Base-by-base conservation (phyloP, 139 green algal genomes). In the Parachlorella kessleri region DNA sequence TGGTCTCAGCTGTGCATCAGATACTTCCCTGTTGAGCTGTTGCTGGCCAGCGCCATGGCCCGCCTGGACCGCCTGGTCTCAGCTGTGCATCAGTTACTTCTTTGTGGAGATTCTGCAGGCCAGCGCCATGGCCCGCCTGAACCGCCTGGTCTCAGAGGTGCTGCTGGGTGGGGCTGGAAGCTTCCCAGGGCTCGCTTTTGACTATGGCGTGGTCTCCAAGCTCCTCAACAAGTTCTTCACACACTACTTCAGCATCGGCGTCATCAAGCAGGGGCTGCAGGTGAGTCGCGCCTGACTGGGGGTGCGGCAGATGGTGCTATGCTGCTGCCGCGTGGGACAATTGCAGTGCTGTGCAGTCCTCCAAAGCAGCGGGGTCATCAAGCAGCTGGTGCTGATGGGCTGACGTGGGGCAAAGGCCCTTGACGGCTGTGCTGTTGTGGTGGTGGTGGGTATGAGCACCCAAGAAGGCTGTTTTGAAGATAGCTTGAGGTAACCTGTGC, bases 131-230 rank as follows among this genome's bases (percentile, higher is more conserved):
- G 23, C 48, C 18, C 75, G 83, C 4, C 55, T 90, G 65, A 75
- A 90, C 65, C 55, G 48, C 10, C 41, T 90, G 41, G 65, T 89
- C 40, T 28, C 48, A 23, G 75, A 81, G 0, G 81, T 84, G 26
- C 77, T 91, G 72, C 75, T 89, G 54, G 80, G 82, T 1, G 65
- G 40, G 7, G 37, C n/a, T 24, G 40, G 72, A 14, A 30, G 55
- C 36, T 88, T 78, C 73, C 77, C 72, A 4, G 85, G 84, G 23
- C 48, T 92, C 32, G 54, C 88, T 21, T 86, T 86, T 36, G 79
- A 77, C n/a, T 68, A 76, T 26, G 39, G 32, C 36, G 68, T 86
- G 9, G 48, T 88, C 9, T 23, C 37, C 24, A 42, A 65, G 42
- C 54, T 81, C 6, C 69, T 14, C 23, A 55, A 79, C 32, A 33